These are phyloP conservation scores for Hsuehochloa calcarea DNA, from an alignment of 176 grass and related monocot genomes.

Conservation along the genomic window DNA sequence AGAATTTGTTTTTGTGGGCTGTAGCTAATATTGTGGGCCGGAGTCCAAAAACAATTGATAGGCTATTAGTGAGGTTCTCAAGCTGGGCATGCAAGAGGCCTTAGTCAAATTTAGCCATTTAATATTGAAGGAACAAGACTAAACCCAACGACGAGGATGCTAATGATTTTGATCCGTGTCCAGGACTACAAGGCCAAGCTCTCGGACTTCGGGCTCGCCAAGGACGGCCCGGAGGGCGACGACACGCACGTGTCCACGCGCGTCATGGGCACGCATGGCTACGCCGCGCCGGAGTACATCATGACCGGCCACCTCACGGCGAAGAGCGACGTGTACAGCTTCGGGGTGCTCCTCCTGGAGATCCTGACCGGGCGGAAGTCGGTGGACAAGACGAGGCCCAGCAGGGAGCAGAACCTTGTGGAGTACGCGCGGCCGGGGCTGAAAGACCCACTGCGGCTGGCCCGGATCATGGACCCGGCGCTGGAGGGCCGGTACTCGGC, in stretches of 20 bases:
- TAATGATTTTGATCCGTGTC: neutral
- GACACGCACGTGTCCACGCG: constrained; percentile 88
- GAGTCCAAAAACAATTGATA: neutral
- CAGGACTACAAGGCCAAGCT: constrained; percentile 83
- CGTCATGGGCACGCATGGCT: constrained; percentile 89
- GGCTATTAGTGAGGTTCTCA: too few relatives aligned
- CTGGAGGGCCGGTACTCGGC: constrained; percentile 75
- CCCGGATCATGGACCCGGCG: constrained; percentile 65
- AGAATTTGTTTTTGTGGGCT: neutral
- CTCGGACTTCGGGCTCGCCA: constrained; percentile 90
- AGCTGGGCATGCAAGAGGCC: too few relatives aligned
- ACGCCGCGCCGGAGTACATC: constrained; percentile 96
- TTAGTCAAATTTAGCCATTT: too few relatives aligned
- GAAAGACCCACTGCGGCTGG: constrained; percentile 57
- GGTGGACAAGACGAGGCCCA: constrained; percentile 70
- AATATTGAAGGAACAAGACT: neutral
- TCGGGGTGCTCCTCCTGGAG: constrained; percentile 83
- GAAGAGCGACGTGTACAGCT: constrained; percentile 97
- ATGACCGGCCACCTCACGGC: constrained; percentile 89
- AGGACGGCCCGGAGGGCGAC: constrained; percentile 82
- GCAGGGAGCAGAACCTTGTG: constrained; percentile 81
- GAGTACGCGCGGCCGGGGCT: constrained; percentile 66
- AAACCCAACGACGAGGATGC: neutral
- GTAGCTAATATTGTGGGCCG: neutral
- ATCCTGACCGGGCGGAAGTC: constrained; percentile 61